Evolutionary conservation across 768 basidiomycete species (phyloP).

Genomic region (Lactifluus subvellereus): DNA sequence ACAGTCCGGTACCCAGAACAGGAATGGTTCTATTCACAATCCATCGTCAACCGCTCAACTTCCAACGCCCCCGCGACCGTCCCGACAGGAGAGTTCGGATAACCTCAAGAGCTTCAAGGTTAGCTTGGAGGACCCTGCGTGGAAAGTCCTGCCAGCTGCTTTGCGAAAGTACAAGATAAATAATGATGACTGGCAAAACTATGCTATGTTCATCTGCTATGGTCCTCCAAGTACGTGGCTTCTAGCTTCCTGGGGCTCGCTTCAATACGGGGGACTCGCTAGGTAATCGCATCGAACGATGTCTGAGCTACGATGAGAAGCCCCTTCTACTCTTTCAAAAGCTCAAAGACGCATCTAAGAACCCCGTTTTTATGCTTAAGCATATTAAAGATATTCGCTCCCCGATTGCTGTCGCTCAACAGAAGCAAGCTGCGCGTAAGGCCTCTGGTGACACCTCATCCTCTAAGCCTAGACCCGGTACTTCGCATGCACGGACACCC

Average conservation of each 20-base stretch:
- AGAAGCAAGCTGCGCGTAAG: constrained; percentile 89
- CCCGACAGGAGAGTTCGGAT: constrained; percentile 58
- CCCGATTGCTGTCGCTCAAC: constrained; percentile 93
- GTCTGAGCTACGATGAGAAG: constrained; percentile 96
- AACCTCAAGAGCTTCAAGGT: constrained; percentile 96
- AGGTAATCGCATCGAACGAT: constrained; percentile 84
- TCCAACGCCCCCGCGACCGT: constrained; percentile 39
- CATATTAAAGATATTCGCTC: constrained; percentile 96
- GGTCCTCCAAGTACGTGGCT: constrained; percentile 70
- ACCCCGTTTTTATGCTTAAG: constrained; percentile 98
- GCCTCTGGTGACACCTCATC: constrained; percentile 41
- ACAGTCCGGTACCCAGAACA: constrained; percentile 15
- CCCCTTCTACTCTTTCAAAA: constrained; percentile 95
- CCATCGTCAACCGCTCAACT: constrained; percentile 9
- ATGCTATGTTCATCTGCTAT: constrained; percentile 99
- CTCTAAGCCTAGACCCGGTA: constrained; percentile 31
- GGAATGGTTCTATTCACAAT: constrained; percentile 8
- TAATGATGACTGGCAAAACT: constrained; percentile 97
- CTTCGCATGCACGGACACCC: constrained; percentile 31
- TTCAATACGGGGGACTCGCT: background rate
- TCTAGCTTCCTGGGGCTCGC: background rate
- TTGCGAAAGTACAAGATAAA: constrained; percentile 99
- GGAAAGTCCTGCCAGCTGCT: constrained; percentile 97
- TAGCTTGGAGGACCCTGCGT: constrained; percentile 94
- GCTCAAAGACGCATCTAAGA: constrained; percentile 94